Evolutionary conservation across 352 stramenopile genomes (phyloP).

Genomic region (Pythium folliculosum): DNA sequence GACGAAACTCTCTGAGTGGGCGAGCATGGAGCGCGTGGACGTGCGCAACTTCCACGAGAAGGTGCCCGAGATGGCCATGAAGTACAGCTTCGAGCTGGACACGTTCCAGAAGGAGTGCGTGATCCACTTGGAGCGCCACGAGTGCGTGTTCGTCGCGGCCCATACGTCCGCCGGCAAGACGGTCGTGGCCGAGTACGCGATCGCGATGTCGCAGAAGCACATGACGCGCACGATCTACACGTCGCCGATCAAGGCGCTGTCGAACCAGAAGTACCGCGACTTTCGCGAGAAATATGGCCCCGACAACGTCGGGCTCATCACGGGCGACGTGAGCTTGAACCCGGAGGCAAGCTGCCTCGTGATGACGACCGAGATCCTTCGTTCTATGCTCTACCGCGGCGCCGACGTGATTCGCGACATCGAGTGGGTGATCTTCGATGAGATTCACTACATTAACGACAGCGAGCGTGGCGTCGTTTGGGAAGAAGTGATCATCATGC

Average conservation of each 20-base stretch:
- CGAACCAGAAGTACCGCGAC: constrained; percentile 99
- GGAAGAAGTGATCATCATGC: constrained; percentile 98
- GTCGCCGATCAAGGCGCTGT: constrained; percentile 98
- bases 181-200: constrained; percentile 98
- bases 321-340: constrained; percentile 97
- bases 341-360: constrained; percentile 95
- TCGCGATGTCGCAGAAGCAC: constrained; percentile 92
- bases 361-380: constrained; percentile 98
- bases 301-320: constrained; percentile 97
- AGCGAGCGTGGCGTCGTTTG: constrained; percentile 97
- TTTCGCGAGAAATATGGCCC: constrained; percentile 93
- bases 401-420: constrained; percentile 97
- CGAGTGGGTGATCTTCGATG: constrained; percentile 97
- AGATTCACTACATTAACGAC: constrained; percentile 99
- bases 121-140: constrained; percentile 91
- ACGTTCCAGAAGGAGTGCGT: constrained; percentile 98
- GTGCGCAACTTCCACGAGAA: constrained; percentile 86
- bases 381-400: constrained; percentile 95
- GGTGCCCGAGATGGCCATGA: constrained; percentile 81
- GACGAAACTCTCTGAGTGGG: constrained; percentile 60
- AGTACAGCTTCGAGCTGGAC: constrained; percentile 91
- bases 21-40: constrained; percentile 65
- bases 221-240: constrained; percentile 96
- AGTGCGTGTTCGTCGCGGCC: constrained; percentile 96
- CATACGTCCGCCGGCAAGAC: constrained; percentile 98